Conservation (phyloP, 441 rosid genomes). For the Omphalea diandra region DNA sequence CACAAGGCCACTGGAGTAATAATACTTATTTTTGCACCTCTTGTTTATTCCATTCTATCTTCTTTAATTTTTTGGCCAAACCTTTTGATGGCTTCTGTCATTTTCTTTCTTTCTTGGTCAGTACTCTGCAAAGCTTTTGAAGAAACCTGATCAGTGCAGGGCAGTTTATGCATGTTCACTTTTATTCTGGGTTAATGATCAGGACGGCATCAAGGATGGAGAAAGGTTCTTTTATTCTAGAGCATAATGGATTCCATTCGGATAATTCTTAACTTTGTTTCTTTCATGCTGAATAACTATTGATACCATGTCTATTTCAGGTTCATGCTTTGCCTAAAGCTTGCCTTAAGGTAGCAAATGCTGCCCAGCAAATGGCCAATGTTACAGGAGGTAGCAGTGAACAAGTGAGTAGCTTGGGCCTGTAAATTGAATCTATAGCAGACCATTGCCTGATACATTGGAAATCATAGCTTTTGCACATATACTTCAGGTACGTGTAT, state of each 20-base stretch:
- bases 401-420: conserved; percentile 53
- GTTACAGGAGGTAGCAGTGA: conserved; percentile 66
- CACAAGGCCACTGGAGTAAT: conserved; percentile 98
- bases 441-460: conserved; percentile 2
- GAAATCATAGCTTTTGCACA: background rate
- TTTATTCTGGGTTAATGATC: conserved; percentile 95
- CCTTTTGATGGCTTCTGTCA: background rate
- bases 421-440: background rate
- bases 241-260: background rate
- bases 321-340: conserved; percentile 86
- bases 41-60: no score
- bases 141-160: conserved; percentile 98
- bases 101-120: conserved; percentile 33
- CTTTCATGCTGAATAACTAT: background rate
- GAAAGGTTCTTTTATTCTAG: conserved; percentile 53
- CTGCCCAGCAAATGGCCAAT: conserved; percentile 87
- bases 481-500: conserved; percentile 64
- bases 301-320: conserved; percentile 33
- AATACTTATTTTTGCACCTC: background rate
- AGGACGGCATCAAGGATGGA: conserved; percentile 81
- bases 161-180: conserved; percentile 96
- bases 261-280: background rate
- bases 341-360: conserved; percentile 91
- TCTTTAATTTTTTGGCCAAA: conserved; percentile 1
- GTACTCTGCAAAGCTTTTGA: conserved; percentile 97